Percentiles rank a stretch among this genome's conserved stretches.
phyloP scores from a whole-genome alignment of 1,139 yeast species.

The Saccharomyces hybrid region DNA sequence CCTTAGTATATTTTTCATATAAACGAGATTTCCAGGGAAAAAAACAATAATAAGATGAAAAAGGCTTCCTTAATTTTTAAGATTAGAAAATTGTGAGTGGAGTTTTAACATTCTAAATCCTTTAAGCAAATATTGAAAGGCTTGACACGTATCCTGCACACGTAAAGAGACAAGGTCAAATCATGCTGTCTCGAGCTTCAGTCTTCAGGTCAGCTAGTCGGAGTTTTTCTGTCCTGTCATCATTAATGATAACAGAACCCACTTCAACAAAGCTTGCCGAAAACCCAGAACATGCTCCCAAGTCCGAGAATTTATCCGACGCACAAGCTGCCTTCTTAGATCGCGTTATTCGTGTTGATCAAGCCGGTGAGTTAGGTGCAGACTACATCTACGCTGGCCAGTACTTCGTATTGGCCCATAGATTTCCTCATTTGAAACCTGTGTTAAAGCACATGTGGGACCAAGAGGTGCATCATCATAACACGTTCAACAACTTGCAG shows the following conservation, averaged over 20 bases:
- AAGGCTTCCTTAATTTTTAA: not conserved
- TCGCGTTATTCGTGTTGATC: constrained; percentile 82
- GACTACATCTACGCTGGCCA: constrained; percentile 91
- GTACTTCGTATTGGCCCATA: constrained; percentile 62
- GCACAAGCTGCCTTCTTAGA: constrained; percentile 70
- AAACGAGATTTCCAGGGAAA: not conserved
- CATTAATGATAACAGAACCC: constrained; percentile 7
- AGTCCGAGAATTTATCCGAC: constrained; percentile 36
- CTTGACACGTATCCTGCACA: not conserved
- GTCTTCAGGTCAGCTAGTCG: constrained; percentile 3
- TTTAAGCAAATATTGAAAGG: not conserved
- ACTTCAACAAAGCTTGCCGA: constrained; percentile 5
- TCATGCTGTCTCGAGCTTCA: not conserved
- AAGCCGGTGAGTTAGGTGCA: constrained; percentile 99
- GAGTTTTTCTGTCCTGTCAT: constrained; percentile 11
- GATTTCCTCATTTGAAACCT: constrained; percentile 63
- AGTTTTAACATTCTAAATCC: not conserved
- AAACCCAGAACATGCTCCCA: constrained; percentile 5
- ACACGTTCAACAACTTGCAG: constrained; percentile 74
- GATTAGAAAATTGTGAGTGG: not conserved
- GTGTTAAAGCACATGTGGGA: constrained; percentile 96
- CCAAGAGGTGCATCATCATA: constrained; percentile 86
- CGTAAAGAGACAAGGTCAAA: not conserved
- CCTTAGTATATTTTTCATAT: not conserved
- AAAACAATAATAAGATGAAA: not conserved